Base-by-base conservation (phyloP, 202 grass and related monocot species). In the Carex sylvatica region DNA sequence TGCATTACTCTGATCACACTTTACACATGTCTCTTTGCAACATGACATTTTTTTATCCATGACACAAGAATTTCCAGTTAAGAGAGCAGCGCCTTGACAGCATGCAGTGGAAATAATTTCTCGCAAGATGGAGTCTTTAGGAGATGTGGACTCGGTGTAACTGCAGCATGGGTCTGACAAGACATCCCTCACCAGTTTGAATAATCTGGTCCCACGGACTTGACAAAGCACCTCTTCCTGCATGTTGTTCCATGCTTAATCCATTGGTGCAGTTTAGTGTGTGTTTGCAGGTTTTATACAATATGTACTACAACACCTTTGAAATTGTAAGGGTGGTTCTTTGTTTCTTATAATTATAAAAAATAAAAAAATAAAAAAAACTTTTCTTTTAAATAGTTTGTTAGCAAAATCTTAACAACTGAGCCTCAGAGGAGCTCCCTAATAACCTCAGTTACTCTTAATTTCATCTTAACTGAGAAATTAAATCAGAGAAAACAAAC, bases 1-100 rank as follows among this genome's bases (percentile, higher is more conserved):
- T 7, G 65, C 87, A 84, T 98, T 89, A 58, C 40, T 81, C 59
- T 86, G 36, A 23, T 90, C 60, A 66, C 82, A 84, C 89, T 65
- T 81, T 18, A 90, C 51, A 83, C 76, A 90, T 78, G 89, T 95
- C 80, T 65, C 74, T 60, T 82, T 87, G 92, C 87, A 98, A 79
- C 87, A 94, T 52, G 87, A 91, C 36, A 65, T 66, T 80, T 87
- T 69, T 51, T 42, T 18, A 61, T 59, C 69, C 55, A 79, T 82
- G 87, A 84, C 53, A 11, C 80, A 83, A 88, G 52, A 64, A n/a
- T 73, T 86, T 9, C 86, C 83, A 35, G 89, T 85, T 82, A 98
- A 78, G 33, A 98, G 70, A 42, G 86, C 63, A 6, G 90, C 89
- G 56, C 91, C 91, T 86, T 91, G 91, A 87, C 95, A 90, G 62